A percentile compares a stretch with the other conserved stretches of the same genome.
These are phyloP conservation scores for Albatrellus ellisii DNA, from an alignment of 768 basidiomycete genomes.

Conservation along the genomic window DNA sequence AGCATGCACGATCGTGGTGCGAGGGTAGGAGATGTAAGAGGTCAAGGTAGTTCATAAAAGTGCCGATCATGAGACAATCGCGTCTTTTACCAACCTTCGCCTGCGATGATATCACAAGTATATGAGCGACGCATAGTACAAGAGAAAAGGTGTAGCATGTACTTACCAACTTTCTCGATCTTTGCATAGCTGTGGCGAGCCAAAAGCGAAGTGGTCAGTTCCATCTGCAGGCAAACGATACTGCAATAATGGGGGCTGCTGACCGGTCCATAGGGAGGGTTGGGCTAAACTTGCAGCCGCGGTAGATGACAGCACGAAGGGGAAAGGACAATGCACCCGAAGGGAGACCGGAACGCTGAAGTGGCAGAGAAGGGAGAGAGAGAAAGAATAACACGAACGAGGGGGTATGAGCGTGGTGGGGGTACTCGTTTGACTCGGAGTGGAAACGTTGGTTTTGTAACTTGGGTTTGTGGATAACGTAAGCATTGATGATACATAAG, in stretches of 20 bases:
- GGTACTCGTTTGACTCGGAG: background rate
- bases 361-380: background rate
- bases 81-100: slow-evolving; percentile 30
- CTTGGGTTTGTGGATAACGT: slow-evolving; percentile 1
- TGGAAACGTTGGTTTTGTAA: slow-evolving; percentile 1
- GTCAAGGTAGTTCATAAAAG: background rate
- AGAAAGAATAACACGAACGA: slow-evolving; percentile 1
- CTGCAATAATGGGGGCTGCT: background rate
- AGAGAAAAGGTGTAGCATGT: background rate
- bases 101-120: slow-evolving; percentile 18
- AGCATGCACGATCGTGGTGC: background rate
- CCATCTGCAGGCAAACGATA: background rate
- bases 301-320: background rate
- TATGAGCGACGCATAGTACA: background rate
- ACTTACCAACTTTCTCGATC: slow-evolving; percentile 96
- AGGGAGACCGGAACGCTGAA: background rate
- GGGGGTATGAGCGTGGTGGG: background rate
- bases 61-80: background rate
- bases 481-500: background rate
- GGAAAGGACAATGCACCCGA: background rate
- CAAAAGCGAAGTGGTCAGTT: background rate
- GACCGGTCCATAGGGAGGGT: slow-evolving; percentile 9
- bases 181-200: slow-evolving; percentile 64
- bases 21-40: slow-evolving; percentile 1
- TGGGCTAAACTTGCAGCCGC: background rate